Evolutionary conservation across 108 stramenopile species (phyloP).

Genomic region (Nannochloropsis gaditana): DNA sequence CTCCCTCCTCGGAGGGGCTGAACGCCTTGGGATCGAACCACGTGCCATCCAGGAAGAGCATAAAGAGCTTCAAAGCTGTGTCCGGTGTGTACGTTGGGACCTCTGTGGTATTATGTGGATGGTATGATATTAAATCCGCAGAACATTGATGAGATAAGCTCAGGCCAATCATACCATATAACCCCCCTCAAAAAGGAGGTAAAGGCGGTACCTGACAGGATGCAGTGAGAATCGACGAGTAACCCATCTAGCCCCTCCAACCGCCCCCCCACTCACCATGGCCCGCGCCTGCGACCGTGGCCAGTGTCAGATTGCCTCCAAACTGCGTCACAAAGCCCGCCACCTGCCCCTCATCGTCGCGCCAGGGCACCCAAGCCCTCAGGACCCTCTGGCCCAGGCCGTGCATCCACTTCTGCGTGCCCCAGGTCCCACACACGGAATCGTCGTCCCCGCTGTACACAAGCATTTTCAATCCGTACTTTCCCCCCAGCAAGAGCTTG

Average conservation of each 20-base stretch:
- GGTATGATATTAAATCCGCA: too few relatives aligned
- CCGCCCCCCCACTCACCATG: neutral
- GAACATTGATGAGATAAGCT: too few relatives aligned
- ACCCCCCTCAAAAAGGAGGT: too few relatives aligned
- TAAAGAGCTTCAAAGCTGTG: conserved; percentile 14
- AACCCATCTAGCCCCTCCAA: too few relatives aligned
- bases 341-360: conserved; percentile 50
- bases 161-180: too few relatives aligned
- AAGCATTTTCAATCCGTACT: conserved; percentile 13
- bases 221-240: too few relatives aligned
- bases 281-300: neutral
- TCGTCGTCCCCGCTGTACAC: conserved; percentile 29
- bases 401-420: conserved; percentile 61
- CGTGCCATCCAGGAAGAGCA: neutral
- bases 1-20: neutral
- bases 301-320: conserved; percentile 31
- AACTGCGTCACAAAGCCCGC: conserved; percentile 61
- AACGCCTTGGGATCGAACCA: neutral
- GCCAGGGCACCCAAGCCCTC: conserved; percentile 55
- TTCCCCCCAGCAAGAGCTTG: neutral
- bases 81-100: neutral
- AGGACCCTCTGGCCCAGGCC: conserved; percentile 46
- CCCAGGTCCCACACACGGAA: conserved; percentile 54
- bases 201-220: too few relatives aligned
- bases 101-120: neutral